Evolutionary conservation across 225 moss, liverwort and hornwort species (phyloP), one percentile per base, ranked within the genome.

Genomic region (Polytrichum commune): DNA sequence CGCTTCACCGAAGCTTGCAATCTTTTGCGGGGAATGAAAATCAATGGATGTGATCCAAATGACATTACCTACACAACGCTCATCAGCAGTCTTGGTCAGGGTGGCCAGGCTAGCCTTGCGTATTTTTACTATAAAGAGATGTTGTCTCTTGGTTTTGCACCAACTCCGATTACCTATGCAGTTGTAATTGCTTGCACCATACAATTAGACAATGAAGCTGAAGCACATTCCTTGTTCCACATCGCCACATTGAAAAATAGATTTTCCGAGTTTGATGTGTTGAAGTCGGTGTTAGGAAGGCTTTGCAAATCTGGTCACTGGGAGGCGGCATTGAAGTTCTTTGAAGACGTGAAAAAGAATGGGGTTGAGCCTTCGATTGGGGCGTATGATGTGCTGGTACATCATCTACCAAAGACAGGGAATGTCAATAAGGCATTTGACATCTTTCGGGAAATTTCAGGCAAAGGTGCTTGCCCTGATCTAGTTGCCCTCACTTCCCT

Each of bases 241-340:
- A 55, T 57, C 29, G 85, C 82, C 38, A 71, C 76, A 53, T 70
- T 54, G 28, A 86, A 79, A 33, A 72, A 66, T 72, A 69, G 29
- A 16, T 46, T 25, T 29, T 60, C 82, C 6, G 77, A 86, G 58
- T 86, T 86, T 77, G 86, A 86, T 77, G 70, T 83, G 46, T 64
- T 80, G 82, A 86, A 83, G 53, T 86, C 82, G 18, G 82, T 87
- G 9, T 66, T 82, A 16, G 79, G 83, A 6, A 79, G 77, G 56
- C 76, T 91, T n/a, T 83, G 88, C 70, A 83, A 84, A 75, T 75
- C 68, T 6, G 74, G 84, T 58, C 79, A 83, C 28, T 62, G 81
- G 60, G 86, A 92, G 63, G 76, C 72, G 32, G 92, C 75, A 5
- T 55, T 87, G 63, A 60, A 60, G 19, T 78, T 90, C 54, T 84